phyloP scores from a whole-genome alignment of 495 filamentous ascomycete genomes.

The Trichocladium uniseriatum region DNA sequence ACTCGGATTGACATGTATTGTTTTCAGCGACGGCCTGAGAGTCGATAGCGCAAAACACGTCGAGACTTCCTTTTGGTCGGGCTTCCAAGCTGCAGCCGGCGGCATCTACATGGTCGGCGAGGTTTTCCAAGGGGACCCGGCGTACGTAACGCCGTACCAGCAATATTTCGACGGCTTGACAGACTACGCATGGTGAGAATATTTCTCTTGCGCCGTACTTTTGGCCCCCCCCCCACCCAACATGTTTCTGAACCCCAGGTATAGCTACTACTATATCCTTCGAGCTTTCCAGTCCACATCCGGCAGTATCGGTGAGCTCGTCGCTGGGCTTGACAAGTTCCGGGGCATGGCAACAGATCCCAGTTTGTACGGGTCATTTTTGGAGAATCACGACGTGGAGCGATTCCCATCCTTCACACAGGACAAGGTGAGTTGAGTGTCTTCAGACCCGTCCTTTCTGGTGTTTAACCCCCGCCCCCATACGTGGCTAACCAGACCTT shows the following conservation, averaged over 20 bases:
- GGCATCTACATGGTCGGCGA: constrained; percentile 61
- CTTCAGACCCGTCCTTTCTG: no score
- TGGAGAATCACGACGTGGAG: constrained; percentile 71
- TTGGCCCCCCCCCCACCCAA: not conserved
- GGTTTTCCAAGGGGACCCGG: constrained; percentile 52
- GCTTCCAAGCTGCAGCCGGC: constrained; percentile 54
- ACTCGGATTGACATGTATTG: not conserved
- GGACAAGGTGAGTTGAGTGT: constrained; percentile 40
- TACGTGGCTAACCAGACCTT: not conserved
- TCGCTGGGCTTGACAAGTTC: constrained; percentile 49
- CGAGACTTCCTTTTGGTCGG: constrained; percentile 58
- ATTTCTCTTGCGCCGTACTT: not conserved
- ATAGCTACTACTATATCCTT: constrained; percentile 50
- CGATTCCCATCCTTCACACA: constrained; percentile 52
- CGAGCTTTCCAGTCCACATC: constrained; percentile 51
- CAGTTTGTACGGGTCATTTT: constrained; percentile 60
- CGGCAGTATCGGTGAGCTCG: constrained; percentile 50
- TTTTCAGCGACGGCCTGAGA: constrained; percentile 55
- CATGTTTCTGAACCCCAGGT: not conserved
- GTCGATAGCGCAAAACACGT: constrained; percentile 70
- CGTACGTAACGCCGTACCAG: constrained; percentile 59
- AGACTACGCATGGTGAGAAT: constrained; percentile 55
- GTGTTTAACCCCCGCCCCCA: not conserved
- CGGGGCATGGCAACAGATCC: constrained; percentile 40
- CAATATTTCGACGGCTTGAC: constrained; percentile 51